These are phyloP conservation scores for Lepidium aucheri DNA, from an alignment of 345 rosid species.

Conservation along the genomic window DNA sequence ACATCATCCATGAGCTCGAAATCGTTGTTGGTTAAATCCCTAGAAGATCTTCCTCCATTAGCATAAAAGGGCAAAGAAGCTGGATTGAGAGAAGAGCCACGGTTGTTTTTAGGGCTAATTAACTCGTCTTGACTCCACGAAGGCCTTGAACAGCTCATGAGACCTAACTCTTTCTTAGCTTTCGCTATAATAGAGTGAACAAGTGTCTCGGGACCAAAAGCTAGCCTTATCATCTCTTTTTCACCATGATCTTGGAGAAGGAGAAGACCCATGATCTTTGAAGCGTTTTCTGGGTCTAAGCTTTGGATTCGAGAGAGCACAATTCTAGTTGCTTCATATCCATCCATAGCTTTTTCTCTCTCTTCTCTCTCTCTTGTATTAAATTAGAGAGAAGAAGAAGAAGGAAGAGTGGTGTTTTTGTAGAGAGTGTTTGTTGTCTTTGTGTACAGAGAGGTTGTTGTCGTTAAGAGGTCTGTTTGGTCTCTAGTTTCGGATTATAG, in stretches of 20 bases:
- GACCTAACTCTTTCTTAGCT: constrained; percentile 65
- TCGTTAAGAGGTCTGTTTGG: constrained; percentile 23
- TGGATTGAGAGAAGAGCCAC: constrained; percentile 42
- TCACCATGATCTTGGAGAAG: constrained; percentile 92
- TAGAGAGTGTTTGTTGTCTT: constrained; percentile 33
- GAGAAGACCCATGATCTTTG: constrained; percentile 90
- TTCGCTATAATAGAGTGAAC: constrained; percentile 62
- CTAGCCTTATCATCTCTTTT: constrained; percentile 87
- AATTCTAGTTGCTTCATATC: constrained; percentile 80
- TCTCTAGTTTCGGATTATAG: constrained; percentile 24
- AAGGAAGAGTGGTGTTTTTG: constrained; percentile 24
- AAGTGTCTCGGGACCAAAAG: constrained; percentile 79
- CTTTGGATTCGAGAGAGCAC: constrained; percentile 79
- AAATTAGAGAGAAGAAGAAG: constrained; percentile 16
- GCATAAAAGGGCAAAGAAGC: constrained; percentile 62
- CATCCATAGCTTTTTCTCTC: constrained; percentile 48
- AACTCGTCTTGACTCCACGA: constrained; percentile 46
- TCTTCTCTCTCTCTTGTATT: not conserved
- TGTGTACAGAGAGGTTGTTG: constrained; percentile 30
- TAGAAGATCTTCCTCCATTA: constrained; percentile 34
- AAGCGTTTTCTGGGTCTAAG: constrained; percentile 80
- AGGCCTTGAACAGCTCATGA: constrained; percentile 35
- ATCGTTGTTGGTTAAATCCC: constrained; percentile 54
- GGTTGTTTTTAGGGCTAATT: constrained; percentile 34
- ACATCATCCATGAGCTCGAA: constrained; percentile 60